Evolutionary conservation across 257 asterid species (phyloP).

Genomic region (Mentha longifolia): DNA sequence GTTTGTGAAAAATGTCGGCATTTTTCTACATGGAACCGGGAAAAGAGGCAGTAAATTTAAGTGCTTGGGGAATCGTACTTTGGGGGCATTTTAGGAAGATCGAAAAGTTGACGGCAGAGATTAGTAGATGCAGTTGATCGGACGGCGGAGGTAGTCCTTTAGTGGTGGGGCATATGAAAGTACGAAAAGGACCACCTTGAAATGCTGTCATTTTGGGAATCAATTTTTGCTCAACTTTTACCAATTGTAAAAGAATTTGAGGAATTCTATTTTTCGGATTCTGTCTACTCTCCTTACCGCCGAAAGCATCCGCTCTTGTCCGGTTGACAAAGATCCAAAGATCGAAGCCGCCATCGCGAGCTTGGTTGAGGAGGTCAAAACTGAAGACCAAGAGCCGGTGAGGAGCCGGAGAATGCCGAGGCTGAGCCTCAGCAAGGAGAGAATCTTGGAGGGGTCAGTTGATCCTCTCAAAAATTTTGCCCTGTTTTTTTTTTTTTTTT

Average conservation of each 20-base stretch:
- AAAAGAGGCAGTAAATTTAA: conserved; percentile 37
- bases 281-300: too few species aligned
- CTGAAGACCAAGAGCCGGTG: too few species aligned
- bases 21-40: conserved; percentile 54
- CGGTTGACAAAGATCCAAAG: too few species aligned
- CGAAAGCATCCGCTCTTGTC: too few species aligned
- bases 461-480: too few species aligned
- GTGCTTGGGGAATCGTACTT: conserved; percentile 39
- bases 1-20: conserved; percentile 52
- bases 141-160: conserved; percentile 29
- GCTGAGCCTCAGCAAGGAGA: too few species aligned
- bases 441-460: too few species aligned
- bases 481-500: too few species aligned
- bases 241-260: conserved; percentile 2
- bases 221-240: not conserved
- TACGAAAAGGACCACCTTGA: not conserved
- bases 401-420: too few species aligned
- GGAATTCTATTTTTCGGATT: not conserved
- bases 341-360: too few species aligned
- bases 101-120: conserved; percentile 11
- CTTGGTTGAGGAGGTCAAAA: too few species aligned
- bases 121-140: conserved; percentile 20
- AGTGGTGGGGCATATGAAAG: not conserved
- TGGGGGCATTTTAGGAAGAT: conserved; percentile 35
- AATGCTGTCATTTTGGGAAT: conserved; percentile 22